These are phyloP conservation scores for Coniosporium apollinis DNA, from an alignment of 495 filamentous ascomycete genomes.

Conservation along the genomic window DNA sequence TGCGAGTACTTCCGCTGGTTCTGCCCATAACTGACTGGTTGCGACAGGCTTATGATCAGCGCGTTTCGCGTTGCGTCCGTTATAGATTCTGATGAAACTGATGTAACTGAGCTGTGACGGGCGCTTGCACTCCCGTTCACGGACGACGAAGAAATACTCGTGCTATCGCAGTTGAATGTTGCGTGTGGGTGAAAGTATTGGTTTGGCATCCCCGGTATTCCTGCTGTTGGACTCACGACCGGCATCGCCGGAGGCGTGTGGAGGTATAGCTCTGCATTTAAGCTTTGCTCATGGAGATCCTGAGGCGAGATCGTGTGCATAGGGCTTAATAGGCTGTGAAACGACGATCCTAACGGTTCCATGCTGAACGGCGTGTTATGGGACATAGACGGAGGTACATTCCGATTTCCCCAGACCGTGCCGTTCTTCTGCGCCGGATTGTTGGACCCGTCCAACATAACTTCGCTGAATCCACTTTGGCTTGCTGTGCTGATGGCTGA, in stretches of 20 bases:
- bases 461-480: conserved; percentile 80
- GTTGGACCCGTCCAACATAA: conserved; percentile 75
- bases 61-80: conserved; percentile 87
- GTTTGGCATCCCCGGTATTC: conserved; percentile 19
- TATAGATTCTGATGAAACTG: conserved; percentile 60
- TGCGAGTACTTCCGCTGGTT: conserved; percentile 59
- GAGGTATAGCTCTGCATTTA: conserved; percentile 17
- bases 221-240: conserved; percentile 11
- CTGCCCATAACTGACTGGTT: conserved; percentile 48
- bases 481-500: conserved; percentile 87
- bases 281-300: conserved; percentile 13
- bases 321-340: conserved; percentile 16
- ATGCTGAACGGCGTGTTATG: conserved; percentile 45
- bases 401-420: conserved; percentile 48
- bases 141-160: conserved; percentile 38
- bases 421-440: conserved; percentile 32
- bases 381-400: conserved; percentile 43
- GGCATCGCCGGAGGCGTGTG: conserved; percentile 12
- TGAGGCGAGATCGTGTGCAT: conserved; percentile 14
- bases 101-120: conserved; percentile 46
- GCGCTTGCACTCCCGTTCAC: conserved; percentile 45
- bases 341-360: conserved; percentile 27
- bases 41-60: conserved; percentile 65
- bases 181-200: conserved; percentile 33
- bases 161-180: conserved; percentile 43